Evolutionary conservation across 2,329 filamentous ascomycete species (phyloP).

Genomic region (Aureobasidium sp.): DNA sequence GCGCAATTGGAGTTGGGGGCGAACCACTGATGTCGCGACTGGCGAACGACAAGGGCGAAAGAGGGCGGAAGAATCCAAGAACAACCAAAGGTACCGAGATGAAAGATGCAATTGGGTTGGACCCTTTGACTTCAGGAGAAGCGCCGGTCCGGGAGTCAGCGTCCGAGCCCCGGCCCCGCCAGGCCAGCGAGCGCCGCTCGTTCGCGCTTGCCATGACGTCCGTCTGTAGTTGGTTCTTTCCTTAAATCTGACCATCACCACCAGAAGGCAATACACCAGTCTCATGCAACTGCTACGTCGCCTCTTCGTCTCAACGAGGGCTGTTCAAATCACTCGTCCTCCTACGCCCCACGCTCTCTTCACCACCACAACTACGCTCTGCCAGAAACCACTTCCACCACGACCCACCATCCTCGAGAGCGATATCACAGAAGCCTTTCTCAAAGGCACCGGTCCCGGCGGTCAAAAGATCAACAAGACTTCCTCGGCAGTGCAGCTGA

Average conservation of each 20-base stretch:
- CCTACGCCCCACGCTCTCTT: conserved; percentile 18
- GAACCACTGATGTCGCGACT: background rate
- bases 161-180: background rate
- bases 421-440: conserved; percentile 76
- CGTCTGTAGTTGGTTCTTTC: background rate
- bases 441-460: conserved; percentile 87
- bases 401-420: conserved; percentile 67
- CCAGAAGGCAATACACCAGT: background rate
- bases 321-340: background rate
- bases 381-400: conserved; percentile 60
- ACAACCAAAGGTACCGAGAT: background rate
- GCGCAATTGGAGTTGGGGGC: background rate
- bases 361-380: conserved; percentile 18
- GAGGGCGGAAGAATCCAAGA: background rate
- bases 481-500: conserved; percentile 86
- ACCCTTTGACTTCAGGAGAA: conserved; percentile 3
- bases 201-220: background rate
- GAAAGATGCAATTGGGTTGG: background rate
- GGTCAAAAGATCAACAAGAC: conserved; percentile 99
- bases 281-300: conserved; percentile 7
- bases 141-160: background rate
- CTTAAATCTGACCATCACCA: background rate
- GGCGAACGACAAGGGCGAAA: background rate
- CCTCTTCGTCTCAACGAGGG: background rate
- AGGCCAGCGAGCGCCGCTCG: background rate